Conservation (phyloP, 148 eudicot species). For the Camellia granthamiana region DNA sequence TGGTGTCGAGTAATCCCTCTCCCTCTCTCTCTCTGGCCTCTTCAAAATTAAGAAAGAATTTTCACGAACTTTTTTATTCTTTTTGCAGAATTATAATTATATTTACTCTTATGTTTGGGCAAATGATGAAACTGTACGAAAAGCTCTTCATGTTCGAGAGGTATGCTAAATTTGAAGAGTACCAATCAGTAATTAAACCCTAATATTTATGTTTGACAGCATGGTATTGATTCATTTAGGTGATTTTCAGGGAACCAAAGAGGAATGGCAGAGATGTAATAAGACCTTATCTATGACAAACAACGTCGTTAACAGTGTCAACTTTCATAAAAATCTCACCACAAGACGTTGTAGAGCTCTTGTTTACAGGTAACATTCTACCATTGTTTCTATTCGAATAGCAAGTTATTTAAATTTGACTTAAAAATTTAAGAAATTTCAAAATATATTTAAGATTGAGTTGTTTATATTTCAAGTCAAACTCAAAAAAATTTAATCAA, state of each 20-base stretch:
- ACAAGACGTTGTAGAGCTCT: conserved; percentile 9
- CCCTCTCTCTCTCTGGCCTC: background rate
- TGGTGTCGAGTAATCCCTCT: conserved; percentile 10
- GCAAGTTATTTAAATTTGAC: too few relatives aligned
- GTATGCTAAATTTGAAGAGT: background rate
- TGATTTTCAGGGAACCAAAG: conserved; percentile 16
- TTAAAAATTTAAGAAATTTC: too few relatives aligned
- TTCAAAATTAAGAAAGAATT: too few relatives aligned
- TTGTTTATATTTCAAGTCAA: too few relatives aligned
- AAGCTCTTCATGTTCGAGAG: conserved; percentile 26
- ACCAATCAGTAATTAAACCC: too few relatives aligned
- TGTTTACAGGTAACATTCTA: conserved; percentile 21
- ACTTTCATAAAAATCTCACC: conserved; percentile 19
- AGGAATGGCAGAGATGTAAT: conserved; percentile 22
- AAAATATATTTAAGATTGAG: too few relatives aligned
- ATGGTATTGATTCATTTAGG: background rate
- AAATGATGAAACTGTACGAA: conserved; percentile 18
- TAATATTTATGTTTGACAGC: background rate
- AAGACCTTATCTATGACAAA: background rate
- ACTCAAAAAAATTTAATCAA: too few relatives aligned
- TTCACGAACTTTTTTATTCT: background rate
- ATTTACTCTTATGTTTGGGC: conserved; percentile 17
- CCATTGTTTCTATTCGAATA: too few relatives aligned
- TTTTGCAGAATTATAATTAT: conserved; percentile 15
- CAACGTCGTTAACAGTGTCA: conserved; percentile 14